These are phyloP conservation scores for Lonicera japonica DNA, from an alignment of 129 eudicot species.

Conservation along the genomic window DNA sequence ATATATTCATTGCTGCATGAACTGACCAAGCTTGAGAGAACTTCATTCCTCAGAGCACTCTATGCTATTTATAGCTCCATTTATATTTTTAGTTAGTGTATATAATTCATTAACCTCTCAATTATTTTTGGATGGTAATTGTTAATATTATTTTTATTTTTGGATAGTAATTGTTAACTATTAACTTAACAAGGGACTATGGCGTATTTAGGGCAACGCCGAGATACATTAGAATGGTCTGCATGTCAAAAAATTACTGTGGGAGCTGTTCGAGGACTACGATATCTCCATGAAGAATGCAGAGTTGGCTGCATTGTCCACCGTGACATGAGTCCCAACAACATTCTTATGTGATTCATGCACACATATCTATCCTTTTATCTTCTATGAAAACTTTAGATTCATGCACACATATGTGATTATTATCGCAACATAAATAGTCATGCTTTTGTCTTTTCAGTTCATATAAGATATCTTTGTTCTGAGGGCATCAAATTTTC, in stretches of 20 bases:
- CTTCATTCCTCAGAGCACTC: too few species aligned
- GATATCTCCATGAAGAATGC: slow-evolving; percentile 98
- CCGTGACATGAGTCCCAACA: slow-evolving; percentile 97
- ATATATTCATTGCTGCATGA: too few species aligned
- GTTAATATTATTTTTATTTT: not conserved
- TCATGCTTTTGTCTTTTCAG: too few species aligned
- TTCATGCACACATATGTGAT: too few species aligned
- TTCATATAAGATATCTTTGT: too few species aligned
- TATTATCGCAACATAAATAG: too few species aligned
- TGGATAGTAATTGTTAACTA: not conserved
- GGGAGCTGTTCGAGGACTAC: slow-evolving; percentile 89
- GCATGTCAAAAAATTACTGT: slow-evolving; percentile 91
- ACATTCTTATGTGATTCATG: slow-evolving; percentile 90
- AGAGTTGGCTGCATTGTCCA: slow-evolving; percentile 99
- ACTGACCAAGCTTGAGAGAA: too few species aligned
- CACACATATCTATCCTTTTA: not conserved
- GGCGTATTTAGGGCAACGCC: slow-evolving; percentile 45
- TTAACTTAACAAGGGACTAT: not conserved
- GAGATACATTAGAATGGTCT: slow-evolving; percentile 67
- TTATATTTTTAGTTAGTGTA: too few species aligned
- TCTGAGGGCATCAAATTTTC: too few species aligned
- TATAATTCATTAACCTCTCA: too few species aligned
- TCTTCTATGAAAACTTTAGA: too few species aligned
- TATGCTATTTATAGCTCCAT: too few species aligned
- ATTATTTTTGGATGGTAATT: not conserved